phyloP scores from a whole-genome alignment of 1,284 basidiomycete genomes.

The Leccinum variabile region DNA sequence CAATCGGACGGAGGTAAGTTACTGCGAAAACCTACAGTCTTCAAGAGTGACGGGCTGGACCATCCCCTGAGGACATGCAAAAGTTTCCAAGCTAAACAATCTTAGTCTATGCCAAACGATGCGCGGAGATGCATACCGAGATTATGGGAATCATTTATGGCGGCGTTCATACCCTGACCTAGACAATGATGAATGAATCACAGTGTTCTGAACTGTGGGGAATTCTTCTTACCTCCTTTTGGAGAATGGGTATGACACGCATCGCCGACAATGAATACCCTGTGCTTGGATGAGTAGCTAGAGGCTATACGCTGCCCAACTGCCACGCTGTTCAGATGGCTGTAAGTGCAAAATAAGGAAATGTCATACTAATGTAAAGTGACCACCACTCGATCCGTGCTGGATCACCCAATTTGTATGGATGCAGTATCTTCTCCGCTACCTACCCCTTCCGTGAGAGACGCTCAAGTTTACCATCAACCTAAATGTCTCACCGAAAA shows the following conservation, averaged over 20 bases:
- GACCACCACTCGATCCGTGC: neutral
- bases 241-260: neutral
- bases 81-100: neutral
- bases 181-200: neutral
- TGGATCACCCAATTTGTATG: neutral
- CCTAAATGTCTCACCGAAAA: neutral
- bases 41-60: neutral
- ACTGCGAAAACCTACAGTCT: neutral
- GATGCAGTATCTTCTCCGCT: neutral
- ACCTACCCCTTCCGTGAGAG: neutral
- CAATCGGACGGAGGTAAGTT: neutral
- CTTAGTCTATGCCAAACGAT: neutral
- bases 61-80: neutral
- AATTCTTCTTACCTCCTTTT: neutral
- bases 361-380: neutral
- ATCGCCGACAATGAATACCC: neutral
- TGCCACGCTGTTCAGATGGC: neutral
- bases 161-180: neutral
- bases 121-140: neutral
- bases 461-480: neutral
- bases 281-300: neutral
- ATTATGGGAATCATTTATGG: neutral
- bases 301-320: neutral
- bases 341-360: neutral
- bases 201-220: neutral